phyloP scores from a whole-genome alignment of 768 basidiomycete species.

The Clitopilus passeckerianus region DNA sequence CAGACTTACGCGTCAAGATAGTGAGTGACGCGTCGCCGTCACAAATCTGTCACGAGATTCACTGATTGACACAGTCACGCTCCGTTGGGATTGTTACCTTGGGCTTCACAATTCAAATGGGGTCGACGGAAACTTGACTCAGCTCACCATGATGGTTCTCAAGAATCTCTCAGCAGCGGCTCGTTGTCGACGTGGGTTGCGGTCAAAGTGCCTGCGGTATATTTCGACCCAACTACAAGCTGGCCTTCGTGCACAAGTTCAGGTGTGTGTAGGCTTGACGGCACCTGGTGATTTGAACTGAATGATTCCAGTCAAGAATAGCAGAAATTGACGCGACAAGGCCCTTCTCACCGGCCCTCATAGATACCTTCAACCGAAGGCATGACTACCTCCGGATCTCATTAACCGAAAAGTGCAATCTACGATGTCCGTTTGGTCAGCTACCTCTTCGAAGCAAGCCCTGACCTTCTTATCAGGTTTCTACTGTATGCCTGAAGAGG shows the following conservation, averaged over 20 bases:
- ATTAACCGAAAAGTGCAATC: constrained; percentile 82
- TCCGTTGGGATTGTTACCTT: not conserved
- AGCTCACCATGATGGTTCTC: not conserved
- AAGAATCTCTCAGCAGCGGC: not conserved
- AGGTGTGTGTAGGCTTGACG: constrained; percentile 10
- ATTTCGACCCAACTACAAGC: constrained; percentile 7
- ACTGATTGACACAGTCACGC: constrained; percentile 6
- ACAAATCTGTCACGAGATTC: constrained; percentile 23
- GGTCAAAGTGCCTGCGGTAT: not conserved
- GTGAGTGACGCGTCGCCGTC: constrained; percentile 37
- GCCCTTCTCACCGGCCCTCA: constrained; percentile 46
- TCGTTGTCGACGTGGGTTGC: not conserved
- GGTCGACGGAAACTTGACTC: not conserved
- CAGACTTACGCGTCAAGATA: constrained; percentile 24
- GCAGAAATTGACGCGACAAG: constrained; percentile 42
- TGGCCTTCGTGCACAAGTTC: constrained; percentile 12
- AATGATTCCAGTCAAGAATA: constrained; percentile 46
- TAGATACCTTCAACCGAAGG: constrained; percentile 62
- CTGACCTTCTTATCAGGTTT: constrained; percentile 50
- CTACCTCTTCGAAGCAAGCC: not conserved
- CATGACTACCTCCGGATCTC: constrained; percentile 91
- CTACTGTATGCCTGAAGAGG: constrained; percentile 88
- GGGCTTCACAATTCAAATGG: not conserved
- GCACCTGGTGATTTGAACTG: not conserved
- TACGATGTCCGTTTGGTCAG: constrained; percentile 54